Evolutionary conservation across 257 asterid genomes (phyloP).

Genomic region (Ophiorrhiza pumila): DNA sequence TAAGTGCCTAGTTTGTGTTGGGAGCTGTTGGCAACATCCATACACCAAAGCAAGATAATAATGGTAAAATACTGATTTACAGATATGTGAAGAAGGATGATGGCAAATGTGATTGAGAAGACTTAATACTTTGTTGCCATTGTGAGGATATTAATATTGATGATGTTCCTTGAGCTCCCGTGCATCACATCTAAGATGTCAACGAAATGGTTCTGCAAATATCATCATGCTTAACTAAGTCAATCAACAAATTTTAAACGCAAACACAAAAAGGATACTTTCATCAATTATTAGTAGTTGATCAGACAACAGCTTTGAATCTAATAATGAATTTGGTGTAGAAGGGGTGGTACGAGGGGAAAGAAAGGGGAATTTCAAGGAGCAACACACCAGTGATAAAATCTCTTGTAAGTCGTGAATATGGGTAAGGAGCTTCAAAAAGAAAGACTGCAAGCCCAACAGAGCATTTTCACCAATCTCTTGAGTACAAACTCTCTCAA

Average conservation of each 20-base stretch:
- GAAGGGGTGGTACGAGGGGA: conserved; percentile 19
- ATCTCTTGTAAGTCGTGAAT: conserved; percentile 47
- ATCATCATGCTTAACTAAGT: conserved; percentile 12
- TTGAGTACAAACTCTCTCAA: conserved; percentile 37
- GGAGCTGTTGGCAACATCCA: background rate
- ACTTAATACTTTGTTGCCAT: conserved; percentile 57
- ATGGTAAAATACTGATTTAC: background rate
- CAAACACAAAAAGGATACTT: background rate
- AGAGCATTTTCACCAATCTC: conserved; percentile 55
- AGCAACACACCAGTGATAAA: conserved; percentile 58
- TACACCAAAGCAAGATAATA: background rate
- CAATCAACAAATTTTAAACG: background rate
- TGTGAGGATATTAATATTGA: conserved; percentile 57
- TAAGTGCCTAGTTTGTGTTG: background rate
- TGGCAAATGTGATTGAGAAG: background rate
- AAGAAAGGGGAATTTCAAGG: conserved; percentile 12
- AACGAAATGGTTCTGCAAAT: conserved; percentile 72
- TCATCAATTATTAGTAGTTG: background rate
- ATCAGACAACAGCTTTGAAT: background rate
- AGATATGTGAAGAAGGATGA: background rate
- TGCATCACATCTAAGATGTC: conserved; percentile 69
- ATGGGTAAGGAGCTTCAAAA: conserved; percentile 58
- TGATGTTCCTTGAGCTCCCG: conserved; percentile 69
- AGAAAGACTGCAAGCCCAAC: conserved; percentile 61
- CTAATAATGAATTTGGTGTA: background rate